phyloP scores from a whole-genome alignment of 2,329 filamentous ascomycete genomes.

The Nigrograna mackinnonii region DNA sequence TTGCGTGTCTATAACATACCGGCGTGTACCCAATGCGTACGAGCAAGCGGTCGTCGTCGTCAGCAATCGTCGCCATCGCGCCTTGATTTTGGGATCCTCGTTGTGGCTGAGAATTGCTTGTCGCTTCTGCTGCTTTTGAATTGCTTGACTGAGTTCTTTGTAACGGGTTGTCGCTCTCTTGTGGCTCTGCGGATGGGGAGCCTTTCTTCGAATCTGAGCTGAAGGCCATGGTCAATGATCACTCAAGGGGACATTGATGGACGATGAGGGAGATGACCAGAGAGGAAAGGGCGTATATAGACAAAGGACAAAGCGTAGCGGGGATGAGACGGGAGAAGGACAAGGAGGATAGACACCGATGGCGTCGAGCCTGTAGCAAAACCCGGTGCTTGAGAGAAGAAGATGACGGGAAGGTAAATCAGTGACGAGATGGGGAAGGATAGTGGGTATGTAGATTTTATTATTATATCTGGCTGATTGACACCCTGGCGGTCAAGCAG shows the following conservation, averaged over 20 bases:
- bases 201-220: conserved; percentile 25
- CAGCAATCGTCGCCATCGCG: conserved; percentile 54
- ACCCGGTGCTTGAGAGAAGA: too few species aligned
- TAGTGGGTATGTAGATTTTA: conserved; percentile 25
- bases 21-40: conserved; percentile 67
- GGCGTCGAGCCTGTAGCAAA: too few species aligned
- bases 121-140: conserved; percentile 28
- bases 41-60: conserved; percentile 64
- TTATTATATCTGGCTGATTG: conserved; percentile 27
- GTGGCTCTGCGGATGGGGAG: conserved; percentile 11
- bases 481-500: conserved; percentile 15
- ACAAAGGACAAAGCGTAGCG: too few species aligned
- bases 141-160: conserved; percentile 20
- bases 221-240: conserved; percentile 30
- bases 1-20: conserved; percentile 44
- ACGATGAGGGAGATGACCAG: conserved; percentile 4
- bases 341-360: too few species aligned
- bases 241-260: conserved; percentile 25
- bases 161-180: conserved; percentile 14
- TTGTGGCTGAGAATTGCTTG: conserved; percentile 11
- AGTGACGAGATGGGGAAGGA: conserved; percentile 18
- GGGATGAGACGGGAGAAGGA: too few species aligned
- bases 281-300: conserved; percentile 14
- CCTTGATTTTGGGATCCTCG: too few species aligned
- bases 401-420: conserved; percentile 18